These are phyloP conservation scores for Krasilnikovozyma curviuscula DNA, from an alignment of 768 basidiomycete species.

Conservation along the genomic window DNA sequence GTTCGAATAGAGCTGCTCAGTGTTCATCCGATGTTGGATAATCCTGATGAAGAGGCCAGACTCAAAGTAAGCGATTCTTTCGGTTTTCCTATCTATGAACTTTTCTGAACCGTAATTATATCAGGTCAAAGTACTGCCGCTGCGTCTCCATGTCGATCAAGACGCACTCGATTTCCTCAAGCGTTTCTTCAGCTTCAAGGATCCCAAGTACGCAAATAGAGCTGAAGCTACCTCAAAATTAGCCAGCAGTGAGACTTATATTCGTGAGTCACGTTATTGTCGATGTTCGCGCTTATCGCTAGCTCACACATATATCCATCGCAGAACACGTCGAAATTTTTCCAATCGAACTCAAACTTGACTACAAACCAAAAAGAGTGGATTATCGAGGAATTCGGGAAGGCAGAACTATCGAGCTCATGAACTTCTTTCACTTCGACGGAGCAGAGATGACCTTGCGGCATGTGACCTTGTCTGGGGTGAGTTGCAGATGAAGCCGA, in stretches of 20 bases:
- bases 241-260: conserved; percentile 40
- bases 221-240: conserved; percentile 20
- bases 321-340: conserved; percentile 85
- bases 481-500: conserved; percentile 30
- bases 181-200: conserved; percentile 75
- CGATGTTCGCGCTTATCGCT: neutral
- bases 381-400: conserved; percentile 78
- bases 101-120: neutral
- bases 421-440: conserved; percentile 99
- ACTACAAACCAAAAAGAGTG: conserved; percentile 94
- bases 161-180: conserved; percentile 97
- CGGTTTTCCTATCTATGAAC: neutral
- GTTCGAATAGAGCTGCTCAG: conserved; percentile 60
- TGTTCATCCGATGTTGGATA: conserved; percentile 50
- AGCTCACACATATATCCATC: conserved; percentile 6
- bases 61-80: conserved; percentile 24
- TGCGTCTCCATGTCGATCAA: conserved; percentile 88
- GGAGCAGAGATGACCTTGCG: conserved; percentile 94
- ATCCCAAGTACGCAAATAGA: neutral
- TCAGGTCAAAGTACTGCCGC: conserved; percentile 73
- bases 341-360: conserved; percentile 83
- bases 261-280: conserved; percentile 37
- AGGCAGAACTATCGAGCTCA: conserved; percentile 82
- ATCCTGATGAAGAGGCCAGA: conserved; percentile 51
- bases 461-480: conserved; percentile 77